Conservation (phyloP, 345 rosid species). For the Acer yangbiense region DNA sequence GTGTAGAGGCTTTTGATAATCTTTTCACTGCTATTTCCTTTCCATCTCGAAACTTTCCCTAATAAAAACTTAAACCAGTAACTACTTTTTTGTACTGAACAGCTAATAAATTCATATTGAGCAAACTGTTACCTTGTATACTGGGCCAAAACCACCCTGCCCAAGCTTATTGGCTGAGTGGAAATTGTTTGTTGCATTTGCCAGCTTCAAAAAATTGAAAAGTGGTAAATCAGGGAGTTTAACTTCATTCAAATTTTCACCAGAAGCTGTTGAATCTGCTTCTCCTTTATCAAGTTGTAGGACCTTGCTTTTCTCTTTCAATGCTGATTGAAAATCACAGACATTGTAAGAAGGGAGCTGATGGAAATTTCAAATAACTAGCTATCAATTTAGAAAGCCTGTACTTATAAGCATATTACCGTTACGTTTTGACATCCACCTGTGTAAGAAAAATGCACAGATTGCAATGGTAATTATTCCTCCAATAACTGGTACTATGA, state of each 20-base stretch:
- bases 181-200: constrained; percentile 34
- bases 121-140: constrained; percentile 34
- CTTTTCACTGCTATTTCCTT: constrained; percentile 45
- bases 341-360: not conserved
- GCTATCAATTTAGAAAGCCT: not conserved
- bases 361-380: not conserved
- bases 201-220: constrained; percentile 27
- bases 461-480: not conserved
- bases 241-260: not conserved
- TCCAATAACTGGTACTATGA: not conserved
- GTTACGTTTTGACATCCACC: not conserved
- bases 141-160: constrained; percentile 48
- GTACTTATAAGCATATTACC: not conserved
- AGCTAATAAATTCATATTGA: not conserved
- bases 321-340: not conserved
- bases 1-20: constrained; percentile 29
- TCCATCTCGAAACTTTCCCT: constrained; percentile 32
- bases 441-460: not conserved
- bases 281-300: not conserved
- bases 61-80: not conserved
- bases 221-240: constrained; percentile 29
- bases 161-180: constrained; percentile 31
- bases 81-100: not conserved
- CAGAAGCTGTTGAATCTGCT: not conserved
- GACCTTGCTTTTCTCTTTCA: not conserved